Percentiles rank a stretch among this genome's conserved stretches.
phyloP scores from a whole-genome alignment of 768 basidiomycete genomes.

The Lactarius indigo region DNA sequence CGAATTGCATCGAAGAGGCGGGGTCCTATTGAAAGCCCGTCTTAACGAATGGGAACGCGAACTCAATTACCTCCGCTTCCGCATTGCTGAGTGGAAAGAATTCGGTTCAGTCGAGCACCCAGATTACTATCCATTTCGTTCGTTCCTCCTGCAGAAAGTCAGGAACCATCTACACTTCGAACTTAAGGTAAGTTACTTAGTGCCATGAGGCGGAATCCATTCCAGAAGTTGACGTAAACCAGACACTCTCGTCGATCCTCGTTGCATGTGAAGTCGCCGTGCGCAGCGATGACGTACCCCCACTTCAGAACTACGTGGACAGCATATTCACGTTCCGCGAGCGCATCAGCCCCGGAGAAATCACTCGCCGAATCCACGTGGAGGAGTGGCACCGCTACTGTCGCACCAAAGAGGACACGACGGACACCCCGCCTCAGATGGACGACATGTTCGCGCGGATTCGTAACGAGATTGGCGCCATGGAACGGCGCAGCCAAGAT shows the following conservation, averaged over 20 bases:
- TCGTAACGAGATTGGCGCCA: constrained; percentile 15
- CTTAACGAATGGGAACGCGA: constrained; percentile 26
- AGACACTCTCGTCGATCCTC: constrained; percentile 25
- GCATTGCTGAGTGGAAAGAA: constrained; percentile 25
- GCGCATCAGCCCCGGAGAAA: constrained; percentile 21
- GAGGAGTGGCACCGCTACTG: constrained; percentile 21
- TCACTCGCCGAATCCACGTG: constrained; percentile 20
- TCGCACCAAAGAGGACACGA: not conserved
- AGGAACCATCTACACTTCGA: constrained; percentile 21
- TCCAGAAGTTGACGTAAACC: not conserved
- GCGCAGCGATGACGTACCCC: constrained; percentile 20
- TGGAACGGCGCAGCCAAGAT: constrained; percentile 19
- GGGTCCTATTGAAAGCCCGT: constrained; percentile 18
- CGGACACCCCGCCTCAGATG: constrained; percentile 13
- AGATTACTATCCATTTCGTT: constrained; percentile 21
- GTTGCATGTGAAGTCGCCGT: constrained; percentile 20
- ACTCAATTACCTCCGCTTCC: constrained; percentile 24
- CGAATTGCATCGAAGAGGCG: constrained; percentile 23
- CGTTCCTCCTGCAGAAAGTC: constrained; percentile 20
- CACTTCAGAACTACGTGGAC: not conserved
- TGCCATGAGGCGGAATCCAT: not conserved
- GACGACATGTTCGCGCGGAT: constrained; percentile 21
- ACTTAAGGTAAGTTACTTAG: constrained; percentile 20
- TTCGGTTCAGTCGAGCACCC: constrained; percentile 21
- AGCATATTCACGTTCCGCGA: constrained; percentile 20